Evolutionary conservation across 2,329 filamentous ascomycete species (phyloP).

Genomic region (Epichloe typhina): DNA sequence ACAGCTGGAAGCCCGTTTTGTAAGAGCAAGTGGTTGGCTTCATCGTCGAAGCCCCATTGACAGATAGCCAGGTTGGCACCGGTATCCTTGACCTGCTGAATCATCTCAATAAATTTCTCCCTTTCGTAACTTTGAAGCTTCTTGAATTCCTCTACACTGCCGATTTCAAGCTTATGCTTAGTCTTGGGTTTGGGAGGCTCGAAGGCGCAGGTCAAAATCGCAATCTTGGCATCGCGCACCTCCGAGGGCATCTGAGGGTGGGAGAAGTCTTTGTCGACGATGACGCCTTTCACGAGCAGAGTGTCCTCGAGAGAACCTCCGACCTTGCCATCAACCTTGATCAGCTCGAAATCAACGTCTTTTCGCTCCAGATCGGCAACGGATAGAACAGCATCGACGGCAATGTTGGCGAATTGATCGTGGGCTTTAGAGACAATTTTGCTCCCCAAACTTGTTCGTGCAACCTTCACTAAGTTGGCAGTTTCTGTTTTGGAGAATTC

Average conservation of each 20-base stretch:
- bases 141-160: slow-evolving; percentile 94
- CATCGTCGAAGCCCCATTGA: slow-evolving; percentile 99
- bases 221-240: slow-evolving; percentile 89
- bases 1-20: slow-evolving; percentile 95
- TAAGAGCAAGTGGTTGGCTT: slow-evolving; percentile 92
- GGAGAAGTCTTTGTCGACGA: slow-evolving; percentile 99
- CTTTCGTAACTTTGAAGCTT: slow-evolving; percentile 92
- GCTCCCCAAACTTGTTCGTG: slow-evolving; percentile 88
- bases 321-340: slow-evolving; percentile 98
- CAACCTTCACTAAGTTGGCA: slow-evolving; percentile 82
- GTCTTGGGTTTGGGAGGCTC: slow-evolving; percentile 99
- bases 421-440: slow-evolving; percentile 99
- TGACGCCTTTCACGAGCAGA: slow-evolving; percentile 90
- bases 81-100: slow-evolving; percentile 92
- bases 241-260: slow-evolving; percentile 98
- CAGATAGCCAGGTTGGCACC: slow-evolving; percentile 96
- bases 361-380: slow-evolving; percentile 92
- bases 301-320: slow-evolving; percentile 89
- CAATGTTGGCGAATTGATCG: slow-evolving; percentile 95
- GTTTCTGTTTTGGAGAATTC: slow-evolving; percentile 71
- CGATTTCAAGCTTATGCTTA: slow-evolving; percentile 98
- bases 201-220: slow-evolving; percentile 94
- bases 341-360: slow-evolving; percentile 97
- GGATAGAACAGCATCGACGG: slow-evolving; percentile 90
- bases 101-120: slow-evolving; percentile 97